A percentile compares a stretch with the other conserved stretches of the same genome.
Evolutionary conservation across 2,329 filamentous ascomycete species (phyloP).

Genomic region (Fusarium abutilonis): DNA sequence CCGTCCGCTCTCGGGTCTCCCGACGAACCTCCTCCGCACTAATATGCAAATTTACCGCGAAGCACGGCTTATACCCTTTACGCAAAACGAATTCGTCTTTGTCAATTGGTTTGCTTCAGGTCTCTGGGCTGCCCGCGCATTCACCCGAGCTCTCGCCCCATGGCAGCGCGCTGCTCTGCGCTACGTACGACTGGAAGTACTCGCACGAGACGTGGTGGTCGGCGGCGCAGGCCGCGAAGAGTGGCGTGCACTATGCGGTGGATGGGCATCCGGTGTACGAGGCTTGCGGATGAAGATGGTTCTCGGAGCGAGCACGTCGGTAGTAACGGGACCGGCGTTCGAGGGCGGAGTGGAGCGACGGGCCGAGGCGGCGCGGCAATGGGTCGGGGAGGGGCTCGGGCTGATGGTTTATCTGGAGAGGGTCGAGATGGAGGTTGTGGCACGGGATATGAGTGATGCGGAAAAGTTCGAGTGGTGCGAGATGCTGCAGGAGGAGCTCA

Average conservation of each 20-base stretch:
- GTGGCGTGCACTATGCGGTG: slow-evolving; percentile 52
- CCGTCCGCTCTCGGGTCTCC: slow-evolving; percentile 54
- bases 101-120: slow-evolving; percentile 59
- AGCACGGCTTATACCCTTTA: slow-evolving; percentile 53
- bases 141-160: slow-evolving; percentile 47
- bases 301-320: slow-evolving; percentile 38
- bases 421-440: slow-evolving; percentile 55
- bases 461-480: slow-evolving; percentile 52
- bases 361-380: slow-evolving; percentile 29
- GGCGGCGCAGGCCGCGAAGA: slow-evolving; percentile 43
- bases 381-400: slow-evolving; percentile 46
- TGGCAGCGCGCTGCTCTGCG: slow-evolving; percentile 58
- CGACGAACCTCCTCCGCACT: slow-evolving; percentile 52
- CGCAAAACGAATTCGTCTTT: slow-evolving; percentile 58
- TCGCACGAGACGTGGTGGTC: slow-evolving; percentile 51
- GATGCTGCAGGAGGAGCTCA: slow-evolving; percentile 46
- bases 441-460: slow-evolving; percentile 45
- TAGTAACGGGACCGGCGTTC: slow-evolving; percentile 37
- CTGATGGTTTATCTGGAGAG: slow-evolving; percentile 47
- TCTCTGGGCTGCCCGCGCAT: slow-evolving; percentile 53
- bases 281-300: slow-evolving; percentile 55
- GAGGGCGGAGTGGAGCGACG: slow-evolving; percentile 30
- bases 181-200: slow-evolving; percentile 55
- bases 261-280: slow-evolving; percentile 50
- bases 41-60: slow-evolving; percentile 57